Evolutionary conservation across 73 alveolate species (phyloP), one percentile per base, ranked within the genome.

Genomic region (Halteria grandinella): DNA sequence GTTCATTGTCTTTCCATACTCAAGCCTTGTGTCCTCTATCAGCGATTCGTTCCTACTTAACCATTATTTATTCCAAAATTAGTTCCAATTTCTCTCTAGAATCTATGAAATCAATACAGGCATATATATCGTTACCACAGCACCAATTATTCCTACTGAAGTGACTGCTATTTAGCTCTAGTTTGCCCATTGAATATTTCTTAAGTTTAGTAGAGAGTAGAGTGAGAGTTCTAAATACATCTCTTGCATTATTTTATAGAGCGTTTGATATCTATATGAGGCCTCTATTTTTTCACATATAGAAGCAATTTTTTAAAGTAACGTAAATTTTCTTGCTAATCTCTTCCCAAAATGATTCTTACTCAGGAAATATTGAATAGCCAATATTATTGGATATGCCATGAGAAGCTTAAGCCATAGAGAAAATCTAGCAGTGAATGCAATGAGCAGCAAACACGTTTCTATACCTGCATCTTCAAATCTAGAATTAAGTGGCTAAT

Each of bases 201-300:
- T 25, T 17, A 60, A 6, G 25, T 60, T 60, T 8, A 60, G 5
- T n/a, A 32, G 8, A 60, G 77, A 60, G 3, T 40, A 31, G 7
- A 60, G 29, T 4, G 53, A 55, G 60, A 60, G 37, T 60, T 60
- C 77, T 8, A 60, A 37, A 37, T 60, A 60, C 77, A 60, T 60
- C 24, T 60, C 77, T 39, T 60, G 23, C 6, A 60, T 14, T 59
- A 60, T 60, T 21, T 60, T 60, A 10, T 14, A 36, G 20, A 60
- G 24, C 18, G 77, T 39, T 15, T 60, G 37, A 44, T 60, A 60
- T 23, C 77, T 60, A 40, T 60, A 60, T 59, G 43, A 40, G 20
- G 53, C 24, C 8, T 60, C 77, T 25, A 40, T 28, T 37, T 33
- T 36, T 37, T 59, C 43, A 40, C 24, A 33, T 36, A 60, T 60